A percentile compares a stretch with the other conserved stretches of the same genome.
Evolutionary conservation across 1,139 yeast species (phyloP).

Genomic region (Saccharomyces pastorianus): DNA sequence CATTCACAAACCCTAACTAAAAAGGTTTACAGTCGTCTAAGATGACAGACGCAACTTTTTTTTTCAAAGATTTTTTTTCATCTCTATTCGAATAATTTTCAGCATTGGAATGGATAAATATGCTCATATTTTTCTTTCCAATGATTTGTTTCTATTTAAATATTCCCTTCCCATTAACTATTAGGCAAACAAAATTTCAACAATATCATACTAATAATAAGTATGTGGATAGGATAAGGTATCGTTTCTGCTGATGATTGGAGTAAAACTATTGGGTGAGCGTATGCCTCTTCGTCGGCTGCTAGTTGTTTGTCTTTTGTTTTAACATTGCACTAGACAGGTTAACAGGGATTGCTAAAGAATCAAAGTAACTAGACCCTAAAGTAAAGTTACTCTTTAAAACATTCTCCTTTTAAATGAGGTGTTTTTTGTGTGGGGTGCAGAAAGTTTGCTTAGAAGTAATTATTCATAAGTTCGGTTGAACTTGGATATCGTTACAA

Average conservation of each 20-base stretch:
- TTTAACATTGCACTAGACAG: neutral
- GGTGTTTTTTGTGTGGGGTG: too few relatives aligned
- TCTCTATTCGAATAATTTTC: neutral
- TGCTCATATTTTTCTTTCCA: too few relatives aligned
- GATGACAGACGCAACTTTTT: neutral
- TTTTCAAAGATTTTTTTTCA: neutral
- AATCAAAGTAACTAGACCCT: neutral
- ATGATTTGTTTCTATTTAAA: neutral
- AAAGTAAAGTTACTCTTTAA: neutral
- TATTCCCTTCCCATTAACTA: too few relatives aligned
- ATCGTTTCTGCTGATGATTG: neutral
- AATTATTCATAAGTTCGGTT: slow-evolving; percentile 14
- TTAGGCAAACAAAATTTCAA: neutral
- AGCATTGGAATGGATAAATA: neutral
- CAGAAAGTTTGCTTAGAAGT: neutral
- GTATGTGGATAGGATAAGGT: neutral
- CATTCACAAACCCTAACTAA: neutral
- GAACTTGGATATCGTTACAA: slow-evolving; percentile 21
- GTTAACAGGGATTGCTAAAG: neutral
- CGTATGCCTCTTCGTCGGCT: neutral
- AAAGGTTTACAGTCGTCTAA: neutral
- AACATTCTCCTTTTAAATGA: neutral
- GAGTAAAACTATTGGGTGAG: neutral
- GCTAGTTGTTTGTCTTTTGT: neutral
- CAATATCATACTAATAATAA: neutral